Percentiles rank a stretch among this genome's conserved stretches.
These are phyloP conservation scores for Salix viminalis DNA, from an alignment of 345 rosid genomes.

Conservation along the genomic window DNA sequence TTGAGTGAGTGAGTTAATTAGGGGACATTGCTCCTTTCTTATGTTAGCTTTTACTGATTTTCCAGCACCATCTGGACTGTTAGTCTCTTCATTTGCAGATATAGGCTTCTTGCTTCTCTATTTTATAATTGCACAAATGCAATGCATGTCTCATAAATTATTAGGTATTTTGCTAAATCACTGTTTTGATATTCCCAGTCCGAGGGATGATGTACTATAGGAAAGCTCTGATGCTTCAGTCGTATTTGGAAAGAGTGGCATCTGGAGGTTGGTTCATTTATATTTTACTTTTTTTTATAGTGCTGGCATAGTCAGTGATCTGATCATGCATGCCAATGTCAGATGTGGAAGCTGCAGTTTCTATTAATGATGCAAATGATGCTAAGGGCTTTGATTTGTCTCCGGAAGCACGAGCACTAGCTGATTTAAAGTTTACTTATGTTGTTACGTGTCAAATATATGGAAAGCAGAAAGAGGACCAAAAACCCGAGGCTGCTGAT, in stretches of 20 bases:
- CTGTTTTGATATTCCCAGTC: slow-evolving; percentile 45
- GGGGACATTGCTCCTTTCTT: too few relatives aligned
- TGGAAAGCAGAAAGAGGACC: slow-evolving; percentile 95
- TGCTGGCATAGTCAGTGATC: slow-evolving; percentile 9
- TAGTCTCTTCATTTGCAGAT: background rate
- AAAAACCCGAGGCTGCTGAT: slow-evolving; percentile 87
- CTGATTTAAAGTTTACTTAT: slow-evolving; percentile 88
- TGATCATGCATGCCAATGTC: slow-evolving; percentile 26
- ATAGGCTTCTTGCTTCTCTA: background rate
- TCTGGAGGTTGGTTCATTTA: slow-evolving; percentile 53
- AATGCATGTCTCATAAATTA: background rate
- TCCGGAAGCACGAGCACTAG: slow-evolving; percentile 85
- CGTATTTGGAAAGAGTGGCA: slow-evolving; percentile 66
- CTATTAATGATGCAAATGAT: slow-evolving; percentile 47
- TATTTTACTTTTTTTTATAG: slow-evolving; percentile 1
- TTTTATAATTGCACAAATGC: background rate
- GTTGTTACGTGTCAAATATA: slow-evolving; percentile 96
- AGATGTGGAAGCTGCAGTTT: slow-evolving; percentile 64
- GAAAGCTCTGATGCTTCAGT: slow-evolving; percentile 93
- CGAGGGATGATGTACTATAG: slow-evolving; percentile 99
- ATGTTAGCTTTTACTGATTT: too few relatives aligned
- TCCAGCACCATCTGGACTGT: background rate
- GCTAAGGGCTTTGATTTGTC: slow-evolving; percentile 83
- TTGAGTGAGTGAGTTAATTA: too few relatives aligned
- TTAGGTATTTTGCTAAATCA: background rate